Percentiles rank a stretch among this genome's conserved stretches.
Conservation (phyloP, 2,329 filamentous ascomycete genomes). For the Aspergillus felis region DNA sequence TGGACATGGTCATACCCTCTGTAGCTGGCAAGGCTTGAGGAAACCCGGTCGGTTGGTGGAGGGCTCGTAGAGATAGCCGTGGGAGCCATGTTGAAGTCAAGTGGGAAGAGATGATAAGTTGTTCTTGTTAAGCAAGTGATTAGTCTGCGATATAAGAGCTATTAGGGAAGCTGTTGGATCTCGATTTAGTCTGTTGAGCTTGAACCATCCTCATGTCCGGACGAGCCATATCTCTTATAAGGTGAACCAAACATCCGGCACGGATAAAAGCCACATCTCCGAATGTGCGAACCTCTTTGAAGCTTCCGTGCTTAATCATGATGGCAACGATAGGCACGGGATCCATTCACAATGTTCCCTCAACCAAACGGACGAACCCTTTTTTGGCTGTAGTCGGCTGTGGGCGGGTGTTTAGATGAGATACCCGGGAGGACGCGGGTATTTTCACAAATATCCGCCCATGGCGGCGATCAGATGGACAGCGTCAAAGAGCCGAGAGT, state of each 20-base stretch:
- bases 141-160: not conserved
- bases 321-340: not conserved
- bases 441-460: constrained; percentile 6
- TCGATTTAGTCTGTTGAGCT: not conserved
- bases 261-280: not conserved
- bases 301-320: not conserved
- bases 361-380: not conserved
- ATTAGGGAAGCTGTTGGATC: not conserved
- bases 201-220: not conserved
- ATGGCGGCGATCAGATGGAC: not conserved
- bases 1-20: constrained; percentile 88
- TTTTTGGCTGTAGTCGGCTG: constrained; percentile 14
- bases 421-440: constrained; percentile 12
- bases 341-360: not conserved
- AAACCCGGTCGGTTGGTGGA: constrained; percentile 12
- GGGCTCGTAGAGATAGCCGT: constrained; percentile 27
- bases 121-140: not conserved
- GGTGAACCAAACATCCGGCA: not conserved
- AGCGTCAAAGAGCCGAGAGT: not conserved
- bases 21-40: constrained; percentile 44
- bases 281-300: not conserved
- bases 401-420: constrained; percentile 7
- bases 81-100: constrained; percentile 26
- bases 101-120: not conserved
- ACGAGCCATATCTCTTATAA: not conserved